Evolutionary conservation across 2,329 filamentous ascomycete species (phyloP), one percentile per base, ranked within the genome.

Genomic region (Stachybotrys chlorohalonatus): DNA sequence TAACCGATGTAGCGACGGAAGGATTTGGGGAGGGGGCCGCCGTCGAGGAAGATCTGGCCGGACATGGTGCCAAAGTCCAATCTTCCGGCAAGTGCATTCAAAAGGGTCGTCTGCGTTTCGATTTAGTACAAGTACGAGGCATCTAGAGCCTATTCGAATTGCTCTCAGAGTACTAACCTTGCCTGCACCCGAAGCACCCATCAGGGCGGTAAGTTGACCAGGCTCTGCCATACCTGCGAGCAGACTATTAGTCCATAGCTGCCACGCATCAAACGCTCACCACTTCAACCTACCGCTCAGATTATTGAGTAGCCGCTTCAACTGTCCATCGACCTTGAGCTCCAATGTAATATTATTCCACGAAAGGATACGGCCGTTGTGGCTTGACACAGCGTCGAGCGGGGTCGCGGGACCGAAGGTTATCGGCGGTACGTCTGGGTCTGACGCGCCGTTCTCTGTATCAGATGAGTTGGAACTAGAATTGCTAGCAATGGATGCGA

Each of bases 1-100:
- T 92, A 93, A 48, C 89, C 89, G 1, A 87, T 91, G 71, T 89
- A 90, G 56, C 89, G 84, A 68, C 91, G 89, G 78, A 93, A 93
- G 0, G 86, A 88, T 15, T 77, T 76, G 60, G 91, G 87, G 48
- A 86, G 81, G 47, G 80, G 82, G 47, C 76, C 77, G 16, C 77
- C 77, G 56, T 79, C 73, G 16, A 81, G 75, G 7, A 78, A 67
- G 83, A 93, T 90, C 59, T 90, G 84, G 54, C 89, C 89, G 3
- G 79, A 81, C 49, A 93, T 87, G 31, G 92, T 85, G 69, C 89
- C 89, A 82, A 90, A 42, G 36, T 42, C 36, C 36, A 42, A 42
- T 42, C 36, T 2, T 5, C 36, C 36, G 36, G 36, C 36, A 13
- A 42, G 36, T 3, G 36, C 36, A 42, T 42, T 42, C 36, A 42